phyloP scores from a whole-genome alignment of 768 basidiomycete genomes.

The Leccinum uliginosum region DNA sequence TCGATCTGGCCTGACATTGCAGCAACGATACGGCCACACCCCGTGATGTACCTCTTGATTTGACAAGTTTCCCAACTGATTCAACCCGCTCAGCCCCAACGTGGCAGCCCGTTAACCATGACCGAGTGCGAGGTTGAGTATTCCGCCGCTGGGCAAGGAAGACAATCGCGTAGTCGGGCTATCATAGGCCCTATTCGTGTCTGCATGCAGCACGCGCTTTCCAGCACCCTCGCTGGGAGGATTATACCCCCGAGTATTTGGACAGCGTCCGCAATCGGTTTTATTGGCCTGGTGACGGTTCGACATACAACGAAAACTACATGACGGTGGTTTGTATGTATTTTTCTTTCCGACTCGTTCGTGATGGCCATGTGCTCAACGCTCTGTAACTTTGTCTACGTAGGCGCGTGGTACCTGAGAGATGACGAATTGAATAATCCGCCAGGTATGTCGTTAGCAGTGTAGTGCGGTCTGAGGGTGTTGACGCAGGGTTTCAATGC shows the following conservation, averaged over 20 bases:
- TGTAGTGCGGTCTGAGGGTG: not conserved
- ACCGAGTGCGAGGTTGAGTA: constrained; percentile 55
- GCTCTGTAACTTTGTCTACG: not conserved
- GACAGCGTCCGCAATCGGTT: constrained; percentile 45
- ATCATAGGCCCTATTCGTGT: constrained; percentile 59
- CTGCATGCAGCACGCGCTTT: constrained; percentile 48
- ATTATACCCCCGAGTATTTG: constrained; percentile 48
- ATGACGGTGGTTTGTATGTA: constrained; percentile 34
- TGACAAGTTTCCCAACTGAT: constrained; percentile 71
- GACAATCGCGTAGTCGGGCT: constrained; percentile 52
- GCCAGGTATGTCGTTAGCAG: constrained; percentile 1
- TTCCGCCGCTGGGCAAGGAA: constrained; percentile 47
- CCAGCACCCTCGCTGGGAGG: constrained; percentile 60
- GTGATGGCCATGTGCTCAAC: constrained; percentile 36
- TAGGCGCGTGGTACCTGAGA: constrained; percentile 14
- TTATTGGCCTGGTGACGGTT: constrained; percentile 58
- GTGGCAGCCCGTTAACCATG: constrained; percentile 49
- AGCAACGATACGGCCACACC: constrained; percentile 51
- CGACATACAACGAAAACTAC: constrained; percentile 49
- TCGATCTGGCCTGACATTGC: constrained; percentile 48
- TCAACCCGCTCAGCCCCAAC: constrained; percentile 57
- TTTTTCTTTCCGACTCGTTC: constrained; percentile 28
- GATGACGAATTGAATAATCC: constrained; percentile 13
- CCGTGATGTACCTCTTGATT: constrained; percentile 54
- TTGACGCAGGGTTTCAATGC: not conserved